Conservation (phyloP, 495 filamentous ascomycete genomes). For the Aspergillus egyptiacus region DNA sequence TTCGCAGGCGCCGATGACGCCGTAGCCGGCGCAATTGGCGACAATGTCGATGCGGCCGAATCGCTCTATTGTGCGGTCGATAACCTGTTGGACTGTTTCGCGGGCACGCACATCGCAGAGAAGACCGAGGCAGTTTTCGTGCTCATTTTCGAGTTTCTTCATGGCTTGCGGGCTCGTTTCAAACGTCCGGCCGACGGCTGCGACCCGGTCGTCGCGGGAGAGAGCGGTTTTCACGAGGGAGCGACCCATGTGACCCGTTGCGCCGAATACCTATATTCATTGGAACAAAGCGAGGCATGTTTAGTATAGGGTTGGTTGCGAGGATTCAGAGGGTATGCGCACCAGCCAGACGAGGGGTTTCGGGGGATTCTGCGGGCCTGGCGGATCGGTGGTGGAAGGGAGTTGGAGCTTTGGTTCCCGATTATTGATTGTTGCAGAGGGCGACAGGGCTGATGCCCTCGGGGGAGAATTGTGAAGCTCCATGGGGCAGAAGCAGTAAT, state of each 20-base stretch:
- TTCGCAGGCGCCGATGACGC: constrained; percentile 92
- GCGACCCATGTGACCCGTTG: constrained; percentile 92
- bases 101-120: constrained; percentile 86
- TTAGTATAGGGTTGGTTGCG: not conserved
- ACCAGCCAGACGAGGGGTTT: constrained; percentile 81
- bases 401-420: constrained; percentile 50
- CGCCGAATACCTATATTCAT: constrained; percentile 69
- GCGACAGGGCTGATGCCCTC: constrained; percentile 18
- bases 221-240: constrained; percentile 78
- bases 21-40: constrained; percentile 86
- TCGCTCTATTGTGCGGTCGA: constrained; percentile 58
- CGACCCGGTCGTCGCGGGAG: constrained; percentile 78
- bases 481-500: constrained; percentile 18
- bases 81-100: constrained; percentile 65
- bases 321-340: constrained; percentile 18
- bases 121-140: constrained; percentile 63
- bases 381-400: constrained; percentile 74
- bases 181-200: constrained; percentile 78
- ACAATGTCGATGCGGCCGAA: constrained; percentile 86
- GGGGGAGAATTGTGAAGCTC: constrained; percentile 30
- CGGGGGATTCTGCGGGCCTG: constrained; percentile 61
- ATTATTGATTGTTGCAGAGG: constrained; percentile 22
- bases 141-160: constrained; percentile 45
- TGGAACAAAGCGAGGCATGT: not conserved
- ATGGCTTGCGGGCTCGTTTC: constrained; percentile 71